These are phyloP conservation scores for Kwoniella newhampshirensis DNA, from an alignment of 768 basidiomycete species.

Conservation along the genomic window DNA sequence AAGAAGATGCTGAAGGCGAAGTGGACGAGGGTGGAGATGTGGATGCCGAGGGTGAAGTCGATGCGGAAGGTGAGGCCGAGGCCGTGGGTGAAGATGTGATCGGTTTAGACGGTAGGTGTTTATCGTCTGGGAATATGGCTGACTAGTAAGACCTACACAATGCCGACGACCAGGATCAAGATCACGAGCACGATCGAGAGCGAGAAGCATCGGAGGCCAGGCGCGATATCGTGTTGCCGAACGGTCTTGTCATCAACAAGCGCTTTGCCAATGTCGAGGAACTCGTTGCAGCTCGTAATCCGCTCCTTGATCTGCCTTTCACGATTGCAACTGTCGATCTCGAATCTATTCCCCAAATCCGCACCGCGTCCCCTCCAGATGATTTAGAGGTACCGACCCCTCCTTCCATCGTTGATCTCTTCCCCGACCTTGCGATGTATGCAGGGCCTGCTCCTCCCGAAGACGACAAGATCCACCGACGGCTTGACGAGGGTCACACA, in stretches of 20 bases:
- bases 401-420: slow-evolving; percentile 62
- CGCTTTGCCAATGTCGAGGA: slow-evolving; percentile 37
- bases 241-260: slow-evolving; percentile 37
- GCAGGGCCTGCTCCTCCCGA: slow-evolving; percentile 57
- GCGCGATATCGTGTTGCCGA: slow-evolving; percentile 27
- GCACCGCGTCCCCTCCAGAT: slow-evolving; percentile 1
- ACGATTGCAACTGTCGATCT: slow-evolving; percentile 31
- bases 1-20: slow-evolving; percentile 42
- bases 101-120: slow-evolving; percentile 34
- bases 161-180: slow-evolving; percentile 20
- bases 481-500: slow-evolving; percentile 71
- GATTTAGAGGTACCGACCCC: slow-evolving; percentile 18
- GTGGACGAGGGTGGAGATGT: slow-evolving; percentile 55
- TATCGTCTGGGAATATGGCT: background rate
- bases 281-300: slow-evolving; percentile 28
- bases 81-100: slow-evolving; percentile 31
- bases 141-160: slow-evolving; percentile 27
- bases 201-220: slow-evolving; percentile 19
- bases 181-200: background rate
- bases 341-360: slow-evolving; percentile 18
- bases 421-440: slow-evolving; percentile 71
- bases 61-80: slow-evolving; percentile 51
- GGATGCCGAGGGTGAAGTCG: slow-evolving; percentile 46
- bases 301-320: slow-evolving; percentile 31
- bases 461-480: slow-evolving; percentile 63